Conservation (phyloP, 495 filamentous ascomycete genomes). For the Aspergillus incahuasiensis region DNA sequence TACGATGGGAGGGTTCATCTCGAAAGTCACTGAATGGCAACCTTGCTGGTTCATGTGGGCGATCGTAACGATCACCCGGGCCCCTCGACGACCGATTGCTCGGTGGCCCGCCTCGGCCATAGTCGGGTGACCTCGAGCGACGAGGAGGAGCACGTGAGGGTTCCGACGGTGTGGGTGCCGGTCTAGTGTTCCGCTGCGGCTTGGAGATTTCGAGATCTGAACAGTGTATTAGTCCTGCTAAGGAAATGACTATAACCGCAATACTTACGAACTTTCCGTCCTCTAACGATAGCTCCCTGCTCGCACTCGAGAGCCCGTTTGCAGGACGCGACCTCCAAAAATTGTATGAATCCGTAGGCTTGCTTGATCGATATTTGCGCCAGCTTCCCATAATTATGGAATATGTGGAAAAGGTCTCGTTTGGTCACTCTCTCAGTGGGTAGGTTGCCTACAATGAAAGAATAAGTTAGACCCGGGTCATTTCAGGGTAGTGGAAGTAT, state of each 20-base stretch:
- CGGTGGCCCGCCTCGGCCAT: constrained; percentile 45
- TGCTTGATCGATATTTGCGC: constrained; percentile 97
- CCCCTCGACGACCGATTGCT: constrained; percentile 31
- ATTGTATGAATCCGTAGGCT: constrained; percentile 96
- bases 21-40: constrained; percentile 44
- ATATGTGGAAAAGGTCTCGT: constrained; percentile 85
- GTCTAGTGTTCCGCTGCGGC: constrained; percentile 70
- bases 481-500: background rate
- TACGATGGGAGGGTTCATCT: constrained; percentile 45
- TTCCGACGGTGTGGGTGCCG: constrained; percentile 37
- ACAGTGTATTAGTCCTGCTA: background rate
- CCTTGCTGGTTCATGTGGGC: constrained; percentile 34
- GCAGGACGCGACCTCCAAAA: constrained; percentile 70
- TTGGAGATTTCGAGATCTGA: constrained; percentile 93
- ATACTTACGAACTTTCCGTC: constrained; percentile 85
- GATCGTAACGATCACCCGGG: constrained; percentile 42
- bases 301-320: constrained; percentile 66
- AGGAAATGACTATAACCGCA: background rate
- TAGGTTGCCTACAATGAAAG: constrained; percentile 66
- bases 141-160: constrained; percentile 35
- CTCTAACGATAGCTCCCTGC: constrained; percentile 72
- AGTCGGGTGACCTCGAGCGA: constrained; percentile 71
- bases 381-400: constrained; percentile 78
- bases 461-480: constrained; percentile 14
- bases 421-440: constrained; percentile 92